phyloP scores from a whole-genome alignment of 2,329 filamentous ascomycete genomes.

The Byssoonygena ceratinophila region DNA sequence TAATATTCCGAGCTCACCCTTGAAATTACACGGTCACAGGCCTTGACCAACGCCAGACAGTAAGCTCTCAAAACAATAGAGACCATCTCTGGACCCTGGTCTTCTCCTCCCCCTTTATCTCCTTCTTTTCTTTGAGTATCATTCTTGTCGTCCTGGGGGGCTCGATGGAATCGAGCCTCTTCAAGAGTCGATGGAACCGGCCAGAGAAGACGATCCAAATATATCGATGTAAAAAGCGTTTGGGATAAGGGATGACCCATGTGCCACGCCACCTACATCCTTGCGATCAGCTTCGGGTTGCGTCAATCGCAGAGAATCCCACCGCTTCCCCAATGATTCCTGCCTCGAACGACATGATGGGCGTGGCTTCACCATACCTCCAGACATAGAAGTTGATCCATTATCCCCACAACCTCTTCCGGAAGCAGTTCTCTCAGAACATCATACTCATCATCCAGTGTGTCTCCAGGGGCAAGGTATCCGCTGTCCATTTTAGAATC shows the following conservation, averaged over 20 bases:
- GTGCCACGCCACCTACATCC: slow-evolving; percentile 78
- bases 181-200: slow-evolving; percentile 54
- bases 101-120: not conserved
- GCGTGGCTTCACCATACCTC: slow-evolving; percentile 48
- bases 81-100: slow-evolving; percentile 34
- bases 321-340: not conserved
- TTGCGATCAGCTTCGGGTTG: not conserved
- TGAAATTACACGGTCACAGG: slow-evolving; percentile 66
- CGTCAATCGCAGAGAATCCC: not conserved
- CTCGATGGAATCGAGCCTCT: slow-evolving; percentile 51
- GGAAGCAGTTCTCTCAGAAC: slow-evolving; percentile 57
- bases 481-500: slow-evolving; percentile 98
- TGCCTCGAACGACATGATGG: not conserved
- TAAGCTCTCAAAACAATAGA: slow-evolving; percentile 67
- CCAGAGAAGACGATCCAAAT: slow-evolving; percentile 73
- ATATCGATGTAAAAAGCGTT: slow-evolving; percentile 83
- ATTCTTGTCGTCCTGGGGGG: slow-evolving; percentile 1
- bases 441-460: slow-evolving; percentile 70
- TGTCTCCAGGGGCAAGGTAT: slow-evolving; percentile 62
- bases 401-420: slow-evolving; percentile 78
- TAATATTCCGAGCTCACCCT: slow-evolving; percentile 74
- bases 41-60: slow-evolving; percentile 73
- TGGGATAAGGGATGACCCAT: slow-evolving; percentile 91
- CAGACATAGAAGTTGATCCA: slow-evolving; percentile 81
- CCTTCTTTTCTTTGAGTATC: slow-evolving; percentile 18